Evolutionary conservation across 257 asterid species (phyloP).

Genomic region (Prunella vulgaris): DNA sequence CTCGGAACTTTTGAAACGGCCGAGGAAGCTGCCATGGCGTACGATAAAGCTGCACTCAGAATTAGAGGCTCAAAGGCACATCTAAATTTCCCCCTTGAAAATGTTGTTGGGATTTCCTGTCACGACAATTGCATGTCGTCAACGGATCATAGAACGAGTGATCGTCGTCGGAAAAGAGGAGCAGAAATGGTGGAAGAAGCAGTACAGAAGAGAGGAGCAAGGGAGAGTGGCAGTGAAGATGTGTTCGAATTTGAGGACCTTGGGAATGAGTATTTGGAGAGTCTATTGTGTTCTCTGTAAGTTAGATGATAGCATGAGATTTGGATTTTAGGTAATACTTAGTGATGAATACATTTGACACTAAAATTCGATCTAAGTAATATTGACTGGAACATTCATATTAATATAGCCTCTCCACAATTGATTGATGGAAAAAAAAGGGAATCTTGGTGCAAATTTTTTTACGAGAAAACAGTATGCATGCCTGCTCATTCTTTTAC

Average conservation of each 20-base stretch:
- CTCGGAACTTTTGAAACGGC: slow-evolving; percentile 73
- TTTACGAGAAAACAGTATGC: background rate
- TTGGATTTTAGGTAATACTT: too few species aligned
- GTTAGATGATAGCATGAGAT: background rate
- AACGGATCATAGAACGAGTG: background rate
- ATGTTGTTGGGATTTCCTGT: slow-evolving; percentile 29
- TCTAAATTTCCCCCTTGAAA: slow-evolving; percentile 56
- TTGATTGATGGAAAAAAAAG: too few species aligned
- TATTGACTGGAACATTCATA: too few species aligned
- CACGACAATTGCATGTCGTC: slow-evolving; percentile 2
- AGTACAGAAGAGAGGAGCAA: slow-evolving; percentile 24
- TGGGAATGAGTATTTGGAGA: slow-evolving; percentile 56
- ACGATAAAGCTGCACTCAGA: slow-evolving; percentile 66
- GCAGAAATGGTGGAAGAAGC: background rate
- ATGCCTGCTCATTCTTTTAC: background rate
- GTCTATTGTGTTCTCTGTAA: slow-evolving; percentile 37
- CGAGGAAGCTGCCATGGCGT: slow-evolving; percentile 82
- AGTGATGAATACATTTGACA: too few species aligned
- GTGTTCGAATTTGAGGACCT: slow-evolving; percentile 53
- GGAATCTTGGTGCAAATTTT: background rate
- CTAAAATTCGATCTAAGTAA: too few species aligned
- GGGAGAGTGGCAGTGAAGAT: slow-evolving; percentile 15
- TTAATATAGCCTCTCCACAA: too few species aligned
- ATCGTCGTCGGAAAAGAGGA: slow-evolving; percentile 16
- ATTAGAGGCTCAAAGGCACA: slow-evolving; percentile 59